Evolutionary conservation across 495 filamentous ascomycete species (phyloP), one percentile per base, ranked within the genome.

Genomic region (Neurospora intermedia): DNA sequence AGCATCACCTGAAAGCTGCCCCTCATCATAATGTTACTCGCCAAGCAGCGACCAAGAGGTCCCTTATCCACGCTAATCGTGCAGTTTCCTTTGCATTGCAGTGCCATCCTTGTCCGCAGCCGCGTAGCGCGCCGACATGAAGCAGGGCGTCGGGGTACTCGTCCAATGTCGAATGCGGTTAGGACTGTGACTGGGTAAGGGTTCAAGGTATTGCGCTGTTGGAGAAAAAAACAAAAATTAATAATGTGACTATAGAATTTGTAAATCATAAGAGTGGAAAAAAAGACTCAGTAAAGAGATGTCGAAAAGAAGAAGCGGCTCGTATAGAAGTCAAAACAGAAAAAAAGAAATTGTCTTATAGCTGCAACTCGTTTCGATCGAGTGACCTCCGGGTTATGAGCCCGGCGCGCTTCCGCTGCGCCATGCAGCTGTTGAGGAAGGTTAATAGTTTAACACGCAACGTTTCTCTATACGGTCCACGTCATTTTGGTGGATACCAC

Each of bases 341-440:
- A 70, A 73, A 70, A 48, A 48, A 16, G 20, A 54, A 70, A 48
- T 20, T 35, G 31, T n/a, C 10, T 0, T n/a, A 1, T 70, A 46
- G 69, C 69, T 74, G 39, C 43, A 73, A 73, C 72, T 69, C 59
- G 72, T 73, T 73, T 73, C 72, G 72, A 73, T 73, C 72, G 59
- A 69, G 72, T 73, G 72, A 42, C 72, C 72, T 73, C 72, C 72
- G 72, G 72, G 72, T 73, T 73, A 73, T 73, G 72, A 73, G 72
- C 72, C 72, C 72, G 72, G 72, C 72, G 72, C 72, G 72, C 72
- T 73, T 73, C 72, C 72, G 72, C 72, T 73, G 72, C 72, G 72
- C 72, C 72, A 73, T 73, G 72, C 62, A 73, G 72, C 72, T 73
- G 66, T 43, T 27, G 5, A 35, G 16, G 13, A 39, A 18, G 6